phyloP scores from a whole-genome alignment of 495 filamentous ascomycete species.

The Hapsidospora chrysogenum region DNA sequence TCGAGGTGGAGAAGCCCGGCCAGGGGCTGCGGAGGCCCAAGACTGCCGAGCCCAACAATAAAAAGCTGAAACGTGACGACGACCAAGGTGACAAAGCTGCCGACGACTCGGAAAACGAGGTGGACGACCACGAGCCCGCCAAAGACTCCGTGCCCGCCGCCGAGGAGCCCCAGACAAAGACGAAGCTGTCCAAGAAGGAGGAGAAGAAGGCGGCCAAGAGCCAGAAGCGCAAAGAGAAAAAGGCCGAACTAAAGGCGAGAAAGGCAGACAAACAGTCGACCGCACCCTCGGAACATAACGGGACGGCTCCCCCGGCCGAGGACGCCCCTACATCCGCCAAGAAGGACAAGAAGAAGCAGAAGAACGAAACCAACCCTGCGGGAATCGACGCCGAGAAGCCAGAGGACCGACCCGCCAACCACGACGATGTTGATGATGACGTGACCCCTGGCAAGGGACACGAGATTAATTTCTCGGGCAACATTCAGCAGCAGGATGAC shows the following conservation, averaged over 20 bases:
- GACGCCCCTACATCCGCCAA: not conserved
- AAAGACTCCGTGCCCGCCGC: constrained; percentile 64
- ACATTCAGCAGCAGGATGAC: constrained; percentile 24
- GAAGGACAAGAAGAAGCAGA: constrained; percentile 24
- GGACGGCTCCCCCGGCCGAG: not conserved
- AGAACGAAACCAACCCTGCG: not conserved
- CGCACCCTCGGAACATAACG: not conserved
- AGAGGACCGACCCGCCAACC: not conserved
- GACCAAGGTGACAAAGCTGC: constrained; percentile 13
- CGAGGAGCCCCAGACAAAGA: constrained; percentile 68
- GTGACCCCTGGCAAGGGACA: not conserved
- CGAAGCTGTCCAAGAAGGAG: constrained; percentile 10
- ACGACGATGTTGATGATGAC: constrained; percentile 6
- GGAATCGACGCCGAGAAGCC: constrained; percentile 4
- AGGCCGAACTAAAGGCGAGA: constrained; percentile 16
- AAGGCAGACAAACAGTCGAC: constrained; percentile 27
- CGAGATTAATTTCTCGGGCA: constrained; percentile 17
- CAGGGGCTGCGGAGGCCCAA: constrained; percentile 31
- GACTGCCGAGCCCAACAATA: constrained; percentile 22
- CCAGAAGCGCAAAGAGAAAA: constrained; percentile 12
- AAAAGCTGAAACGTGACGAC: constrained; percentile 21
- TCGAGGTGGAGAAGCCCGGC: constrained; percentile 36
- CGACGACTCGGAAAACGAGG: constrained; percentile 3
- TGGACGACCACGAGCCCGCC: constrained; percentile 32
- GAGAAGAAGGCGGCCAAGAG: constrained; percentile 11